Conservation (phyloP, 1,139 yeast species). For the Saccharomyces hybrid region DNA sequence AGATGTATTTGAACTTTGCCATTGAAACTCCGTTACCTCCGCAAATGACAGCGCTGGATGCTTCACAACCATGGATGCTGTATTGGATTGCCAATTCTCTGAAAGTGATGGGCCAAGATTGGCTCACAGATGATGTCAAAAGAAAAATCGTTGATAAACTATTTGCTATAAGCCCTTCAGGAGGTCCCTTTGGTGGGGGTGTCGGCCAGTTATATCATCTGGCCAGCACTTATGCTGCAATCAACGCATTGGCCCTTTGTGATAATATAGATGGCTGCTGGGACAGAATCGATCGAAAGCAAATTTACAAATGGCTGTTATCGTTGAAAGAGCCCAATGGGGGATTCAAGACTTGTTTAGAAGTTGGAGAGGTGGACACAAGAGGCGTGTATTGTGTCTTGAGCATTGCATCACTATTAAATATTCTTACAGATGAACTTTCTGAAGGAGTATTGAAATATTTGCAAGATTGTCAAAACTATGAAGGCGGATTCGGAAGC, state of each 20-base stretch:
- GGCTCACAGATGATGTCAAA: slow-evolving; percentile 22
- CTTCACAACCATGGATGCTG: slow-evolving; percentile 84
- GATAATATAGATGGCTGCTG: slow-evolving; percentile 40
- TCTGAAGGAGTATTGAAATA: slow-evolving; percentile 48
- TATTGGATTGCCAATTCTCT: slow-evolving; percentile 74
- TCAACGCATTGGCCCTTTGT: slow-evolving; percentile 52
- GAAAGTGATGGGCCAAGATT: slow-evolving; percentile 34
- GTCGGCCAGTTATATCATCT: slow-evolving; percentile 70
- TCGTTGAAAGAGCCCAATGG: slow-evolving; percentile 61
- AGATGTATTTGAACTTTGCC: slow-evolving; percentile 35
- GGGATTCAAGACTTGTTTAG: slow-evolving; percentile 33
- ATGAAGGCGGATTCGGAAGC: slow-evolving; percentile 93
- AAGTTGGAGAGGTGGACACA: slow-evolving; percentile 73
- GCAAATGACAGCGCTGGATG: slow-evolving; percentile 51
- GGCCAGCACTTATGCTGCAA: slow-evolving; percentile 78
- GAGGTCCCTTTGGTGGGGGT: slow-evolving; percentile 81
- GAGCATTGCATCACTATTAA: slow-evolving; percentile 60
- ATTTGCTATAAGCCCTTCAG: slow-evolving; percentile 30
- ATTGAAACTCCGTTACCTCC: slow-evolving; percentile 36
- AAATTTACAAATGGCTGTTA: slow-evolving; percentile 58
- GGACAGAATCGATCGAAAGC: slow-evolving; percentile 39
- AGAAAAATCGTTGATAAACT: slow-evolving; percentile 20
- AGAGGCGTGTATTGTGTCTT: slow-evolving; percentile 84
- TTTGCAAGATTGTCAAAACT: slow-evolving; percentile 72
- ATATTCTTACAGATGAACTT: slow-evolving; percentile 58